Evolutionary conservation across 495 filamentous ascomycete species (phyloP).

Genomic region (Aspergillus leporis): DNA sequence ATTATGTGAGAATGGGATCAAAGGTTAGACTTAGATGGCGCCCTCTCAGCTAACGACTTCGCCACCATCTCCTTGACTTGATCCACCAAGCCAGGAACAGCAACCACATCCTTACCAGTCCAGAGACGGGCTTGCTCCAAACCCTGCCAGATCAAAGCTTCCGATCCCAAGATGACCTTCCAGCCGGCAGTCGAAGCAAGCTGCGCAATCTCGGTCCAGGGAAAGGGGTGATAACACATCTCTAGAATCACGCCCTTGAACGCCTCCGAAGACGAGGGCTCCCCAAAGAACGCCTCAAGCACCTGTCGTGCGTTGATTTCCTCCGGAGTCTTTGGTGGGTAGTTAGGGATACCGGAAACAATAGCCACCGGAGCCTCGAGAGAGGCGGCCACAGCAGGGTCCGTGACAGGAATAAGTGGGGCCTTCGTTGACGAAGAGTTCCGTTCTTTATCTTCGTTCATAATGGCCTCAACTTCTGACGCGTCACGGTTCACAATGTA

Average conservation of each 20-base stretch:
- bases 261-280: slow-evolving; percentile 26
- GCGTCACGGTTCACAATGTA: slow-evolving; percentile 71
- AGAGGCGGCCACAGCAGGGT: slow-evolving; percentile 52
- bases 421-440: slow-evolving; percentile 41
- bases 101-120: slow-evolving; percentile 54
- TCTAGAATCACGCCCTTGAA: slow-evolving; percentile 69
- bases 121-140: slow-evolving; percentile 69
- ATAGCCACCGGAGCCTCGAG: slow-evolving; percentile 61
- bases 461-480: slow-evolving; percentile 61
- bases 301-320: slow-evolving; percentile 59
- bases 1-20: slow-evolving; percentile 19
- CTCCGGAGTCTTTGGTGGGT: slow-evolving; percentile 57
- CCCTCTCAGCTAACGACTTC: slow-evolving; percentile 36
- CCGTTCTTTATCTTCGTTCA: slow-evolving; percentile 47
- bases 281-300: slow-evolving; percentile 53
- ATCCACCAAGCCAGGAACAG: slow-evolving; percentile 52
- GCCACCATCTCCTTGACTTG: slow-evolving; percentile 53
- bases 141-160: slow-evolving; percentile 75
- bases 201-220: slow-evolving; percentile 62
- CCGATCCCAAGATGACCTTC: slow-evolving; percentile 68
- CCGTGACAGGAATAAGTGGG: slow-evolving; percentile 56
- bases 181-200: slow-evolving; percentile 59
- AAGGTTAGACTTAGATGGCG: slow-evolving; percentile 29
- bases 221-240: slow-evolving; percentile 77
- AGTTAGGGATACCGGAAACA: slow-evolving; percentile 70